Evolutionary conservation across 306 rosid species (phyloP), one percentile per base, ranked within the genome.

Genomic region (Lupinus albus): DNA sequence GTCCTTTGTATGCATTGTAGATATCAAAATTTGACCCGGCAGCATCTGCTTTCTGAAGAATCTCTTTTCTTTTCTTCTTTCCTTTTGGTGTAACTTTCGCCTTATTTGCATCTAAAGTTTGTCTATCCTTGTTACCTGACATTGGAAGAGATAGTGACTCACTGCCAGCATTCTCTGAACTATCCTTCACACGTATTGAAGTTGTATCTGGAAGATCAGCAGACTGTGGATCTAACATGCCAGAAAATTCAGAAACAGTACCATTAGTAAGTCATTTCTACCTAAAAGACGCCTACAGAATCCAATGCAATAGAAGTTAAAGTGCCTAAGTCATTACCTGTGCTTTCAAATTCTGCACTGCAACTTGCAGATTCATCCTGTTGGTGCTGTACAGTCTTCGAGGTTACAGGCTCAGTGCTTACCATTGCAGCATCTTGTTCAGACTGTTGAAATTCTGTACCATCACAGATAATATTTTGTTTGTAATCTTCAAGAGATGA

Each of bases 1-100:
- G 96, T 66, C 94, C 84, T 84, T 94, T 94, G 69, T 91, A 94
- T 8, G 99, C 99, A 81, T 75, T 87, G 77, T 94, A 94, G 48
- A 94, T 92, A 82, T 94, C 99, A 76, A 95, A 82, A 11, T 88
- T 85, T 48, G 84, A 64, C 12, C 99, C 97, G 1, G 95, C 96
- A 72, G 99, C 97, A 82, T 94, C 99, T 70, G 99, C 99, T 85
- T 81, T 86, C 57, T 64, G 87, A 81, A 87, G 92, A 75, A 60
- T 3, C 79, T 84, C 97, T 77, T 15, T 85, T 11, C 49, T 67
- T 76, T 84, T 88, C 85, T 81, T 94, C 83, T 63, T 94, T 28
- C 36, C 78, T 68, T 58, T 91, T 18, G 74, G 2, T 54, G 51
- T 1, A 76, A 61, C 11, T 81, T 88, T 94, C 54, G 58, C 51